A percentile compares a stretch with the other conserved stretches of the same genome.
These are phyloP conservation scores for Hypoxylon sp. DNA, from an alignment of 2,329 filamentous ascomycete genomes.

Conservation along the genomic window DNA sequence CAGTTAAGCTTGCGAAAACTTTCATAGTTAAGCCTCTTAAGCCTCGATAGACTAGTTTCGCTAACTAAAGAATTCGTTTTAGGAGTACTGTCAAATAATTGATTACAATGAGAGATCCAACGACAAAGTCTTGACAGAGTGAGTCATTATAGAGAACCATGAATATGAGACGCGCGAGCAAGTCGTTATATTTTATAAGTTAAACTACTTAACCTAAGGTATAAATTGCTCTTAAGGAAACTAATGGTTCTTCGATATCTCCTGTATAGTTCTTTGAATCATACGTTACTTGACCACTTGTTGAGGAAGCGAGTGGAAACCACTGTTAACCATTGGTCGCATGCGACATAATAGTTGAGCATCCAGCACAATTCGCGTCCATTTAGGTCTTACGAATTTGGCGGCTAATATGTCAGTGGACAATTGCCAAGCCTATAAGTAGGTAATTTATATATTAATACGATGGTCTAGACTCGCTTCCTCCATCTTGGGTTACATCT, in stretches of 20 bases:
- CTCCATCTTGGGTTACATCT: background rate
- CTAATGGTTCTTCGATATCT: too few relatives aligned
- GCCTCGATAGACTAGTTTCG: too few relatives aligned
- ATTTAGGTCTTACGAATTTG: background rate
- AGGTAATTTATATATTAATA: conserved; percentile 16
- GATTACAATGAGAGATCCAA: too few relatives aligned
- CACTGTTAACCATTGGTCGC: background rate
- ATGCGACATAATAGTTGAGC: conserved; percentile 5
- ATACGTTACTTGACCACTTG: conserved; percentile 8
- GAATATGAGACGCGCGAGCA: background rate
- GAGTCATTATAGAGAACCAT: background rate
- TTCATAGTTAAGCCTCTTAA: conserved; percentile 5
- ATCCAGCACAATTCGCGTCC: background rate
- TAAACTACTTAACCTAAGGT: too few relatives aligned
- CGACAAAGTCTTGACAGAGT: background rate
- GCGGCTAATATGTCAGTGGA: conserved; percentile 27
- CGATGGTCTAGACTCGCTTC: conserved; percentile 7
- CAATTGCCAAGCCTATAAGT: background rate
- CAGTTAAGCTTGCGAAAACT: background rate
- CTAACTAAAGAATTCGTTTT: too few relatives aligned
- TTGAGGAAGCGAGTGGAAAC: background rate
- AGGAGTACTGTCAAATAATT: too few relatives aligned
- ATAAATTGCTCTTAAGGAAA: background rate
- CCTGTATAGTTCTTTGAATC: background rate
- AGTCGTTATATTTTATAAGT: background rate